These are phyloP conservation scores for Tillandsia fasciculata DNA, from an alignment of 176 grass and related monocot species.

Conservation along the genomic window DNA sequence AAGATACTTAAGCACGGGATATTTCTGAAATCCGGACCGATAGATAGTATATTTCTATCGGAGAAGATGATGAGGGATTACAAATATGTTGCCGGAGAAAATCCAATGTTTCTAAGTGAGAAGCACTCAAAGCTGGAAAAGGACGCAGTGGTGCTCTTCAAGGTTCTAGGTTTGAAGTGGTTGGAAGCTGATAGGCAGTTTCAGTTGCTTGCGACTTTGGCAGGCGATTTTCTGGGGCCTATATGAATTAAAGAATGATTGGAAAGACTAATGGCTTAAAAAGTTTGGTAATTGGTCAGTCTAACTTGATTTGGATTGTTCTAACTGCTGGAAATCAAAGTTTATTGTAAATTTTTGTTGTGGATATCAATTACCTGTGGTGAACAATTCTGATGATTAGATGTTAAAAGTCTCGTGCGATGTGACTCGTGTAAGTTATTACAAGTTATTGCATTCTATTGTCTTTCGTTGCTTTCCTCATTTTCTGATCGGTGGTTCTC, in stretches of 20 bases:
- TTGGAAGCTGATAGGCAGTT: slow-evolving; percentile 81
- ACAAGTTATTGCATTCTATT: no score
- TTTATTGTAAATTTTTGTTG: no score
- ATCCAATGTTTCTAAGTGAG: slow-evolving; percentile 57
- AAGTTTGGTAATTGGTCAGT: no score
- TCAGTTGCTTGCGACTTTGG: slow-evolving; percentile 67
- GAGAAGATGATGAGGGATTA: slow-evolving; percentile 64
- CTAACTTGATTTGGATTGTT: no score
- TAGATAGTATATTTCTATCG: slow-evolving; percentile 65
- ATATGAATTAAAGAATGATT: slow-evolving; percentile 25
- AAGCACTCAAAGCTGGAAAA: slow-evolving; percentile 76
- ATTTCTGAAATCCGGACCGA: slow-evolving; percentile 77
- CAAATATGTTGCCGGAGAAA: slow-evolving; percentile 76
- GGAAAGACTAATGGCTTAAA: not conserved
- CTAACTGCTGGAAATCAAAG: no score
- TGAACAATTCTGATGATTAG: no score
- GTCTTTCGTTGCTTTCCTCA: no score
- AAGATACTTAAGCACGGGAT: slow-evolving; percentile 85
- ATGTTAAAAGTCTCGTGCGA: no score
- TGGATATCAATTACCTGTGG: no score
- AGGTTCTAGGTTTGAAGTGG: slow-evolving; percentile 73
- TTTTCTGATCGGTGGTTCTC: no score
- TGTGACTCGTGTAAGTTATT: no score
- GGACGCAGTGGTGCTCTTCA: slow-evolving; percentile 60
- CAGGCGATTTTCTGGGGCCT: slow-evolving; percentile 79